Evolutionary conservation across 805 yeast genomes (phyloP), one percentile per base, ranked within the genome.

Genomic region (Metschnikowia kunwiensis): DNA sequence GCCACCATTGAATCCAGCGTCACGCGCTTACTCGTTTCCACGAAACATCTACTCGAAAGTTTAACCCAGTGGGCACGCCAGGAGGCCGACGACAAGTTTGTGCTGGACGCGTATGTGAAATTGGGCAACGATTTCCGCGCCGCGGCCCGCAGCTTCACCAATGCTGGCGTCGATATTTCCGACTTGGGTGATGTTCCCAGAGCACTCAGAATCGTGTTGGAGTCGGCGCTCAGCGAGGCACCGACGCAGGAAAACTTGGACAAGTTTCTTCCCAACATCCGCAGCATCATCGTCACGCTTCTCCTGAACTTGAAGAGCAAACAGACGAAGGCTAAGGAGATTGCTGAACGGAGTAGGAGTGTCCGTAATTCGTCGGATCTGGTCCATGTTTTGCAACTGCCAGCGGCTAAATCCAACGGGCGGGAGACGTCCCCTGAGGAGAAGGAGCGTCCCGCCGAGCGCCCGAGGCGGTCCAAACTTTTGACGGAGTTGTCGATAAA

Each of bases 151-250:
- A 85, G 94, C 3, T 89, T 91, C 57, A 65, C 79, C 5, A 72
- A 72, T 38, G 82, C 86, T 3, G 95, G 95, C 0, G 78, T 93
- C 4, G 89, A 84, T 47, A 82, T 83, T 11, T 67, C 80, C 9
- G 96, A 87, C 55, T 65, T 93, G 18, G 93, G 95, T 1, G 96
- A 91, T 53, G 96, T 93, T 1, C 97, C 98, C 0, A 80, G 75
- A 40, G 77, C 82, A 10, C 65, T 93, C 23, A 70, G 98, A 35
- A 70, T 72, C 5, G 86, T 93, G 2, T 61, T 93, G 28, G 98
- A 93, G 53, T 80, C 80, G 32, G 95, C 97, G 0, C 65, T 93
- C 5, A 78, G 95, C 37, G 87, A 85, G 49, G 77, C 80, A 8
- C 94, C 96, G 0, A 80, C 93, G 3, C 95, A 85, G 50, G 85